Evolutionary conservation across 257 asterid species (phyloP), one percentile per base, ranked within the genome.

Genomic region (Scutellaria minor): DNA sequence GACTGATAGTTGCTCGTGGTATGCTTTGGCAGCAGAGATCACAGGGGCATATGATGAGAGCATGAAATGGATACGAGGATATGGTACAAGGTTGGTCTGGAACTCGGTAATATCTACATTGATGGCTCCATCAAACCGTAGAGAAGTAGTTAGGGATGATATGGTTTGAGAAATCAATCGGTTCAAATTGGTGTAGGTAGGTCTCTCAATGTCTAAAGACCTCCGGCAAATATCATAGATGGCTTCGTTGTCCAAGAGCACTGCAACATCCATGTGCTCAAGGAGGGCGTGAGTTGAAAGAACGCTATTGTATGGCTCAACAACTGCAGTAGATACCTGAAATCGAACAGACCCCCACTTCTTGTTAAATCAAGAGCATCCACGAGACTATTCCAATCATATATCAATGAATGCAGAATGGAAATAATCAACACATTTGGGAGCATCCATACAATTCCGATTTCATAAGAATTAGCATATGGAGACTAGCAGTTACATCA

Each of bases 31-130:
- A 41, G 97, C 90, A 47, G 96, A 92, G 82, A 92, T 90, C 15
- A 92, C 98, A 2, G 97, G 98, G 61, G 96, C 98, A 75, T 92
- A 92, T 0, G 98, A 92, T n/a, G 98, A 92, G 76, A 92, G 93
- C 96, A 90, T 92, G 85, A 92, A 92, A 78, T 92, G 96, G 58
- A 92, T 92, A 41, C 98, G 98, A 7, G 98, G 98, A 71, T 92
- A 92, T 6, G 96, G 98, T 7, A 92, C 98, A 63, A 92, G 98
- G 83, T 92, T 92, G 70, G 98, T 92, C 76, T 92, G 97, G 80
- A 92, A 92, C 78, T 92, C 97, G 0, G 96, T 89, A 18, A 91
- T 76, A 59, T 91, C 97, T 61, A 91, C 97, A 73, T 91, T 91
- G 44, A 92, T 89, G 77, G 96, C 97, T 73, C 97, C 96, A 70